Conservation (phyloP, 2,329 filamentous ascomycete genomes). For the Emmonsia crescens region DNA sequence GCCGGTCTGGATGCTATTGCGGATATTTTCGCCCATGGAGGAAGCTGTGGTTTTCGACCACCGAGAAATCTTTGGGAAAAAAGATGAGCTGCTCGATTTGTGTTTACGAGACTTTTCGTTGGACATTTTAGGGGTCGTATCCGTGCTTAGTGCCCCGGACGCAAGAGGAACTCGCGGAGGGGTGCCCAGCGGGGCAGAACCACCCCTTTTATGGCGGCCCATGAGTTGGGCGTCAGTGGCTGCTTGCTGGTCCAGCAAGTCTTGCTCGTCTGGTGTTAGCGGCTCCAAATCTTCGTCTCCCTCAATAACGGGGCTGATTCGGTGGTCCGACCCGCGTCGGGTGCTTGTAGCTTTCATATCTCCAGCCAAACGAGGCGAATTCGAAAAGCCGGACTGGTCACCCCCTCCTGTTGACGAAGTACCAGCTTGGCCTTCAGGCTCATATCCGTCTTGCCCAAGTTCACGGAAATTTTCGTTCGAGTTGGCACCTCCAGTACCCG, state of each 20-base stretch:
- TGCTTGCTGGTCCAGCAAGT: constrained; percentile 44
- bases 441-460: constrained; percentile 67
- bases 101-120: constrained; percentile 74
- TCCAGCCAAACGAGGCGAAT: constrained; percentile 33
- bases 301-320: constrained; percentile 83
- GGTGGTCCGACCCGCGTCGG: constrained; percentile 55
- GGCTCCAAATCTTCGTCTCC: constrained; percentile 60
- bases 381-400: constrained; percentile 64
- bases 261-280: constrained; percentile 36
- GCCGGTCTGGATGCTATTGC: constrained; percentile 46
- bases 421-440: constrained; percentile 69
- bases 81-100: constrained; percentile 71
- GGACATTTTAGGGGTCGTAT: constrained; percentile 58
- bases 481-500: constrained; percentile 32
- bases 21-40: constrained; percentile 68
- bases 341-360: constrained; percentile 30
- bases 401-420: constrained; percentile 62
- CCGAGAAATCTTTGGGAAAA: constrained; percentile 85
- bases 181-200: constrained; percentile 35
- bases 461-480: constrained; percentile 58
- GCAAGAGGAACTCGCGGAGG: constrained; percentile 34
- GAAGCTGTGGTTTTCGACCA: constrained; percentile 97
- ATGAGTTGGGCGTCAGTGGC: constrained; percentile 48
- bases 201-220: constrained; percentile 28
- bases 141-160: constrained; percentile 51